Evolutionary conservation across 2,329 filamentous ascomycete species (phyloP).

Genomic region (Orbilia blumenaviensis): DNA sequence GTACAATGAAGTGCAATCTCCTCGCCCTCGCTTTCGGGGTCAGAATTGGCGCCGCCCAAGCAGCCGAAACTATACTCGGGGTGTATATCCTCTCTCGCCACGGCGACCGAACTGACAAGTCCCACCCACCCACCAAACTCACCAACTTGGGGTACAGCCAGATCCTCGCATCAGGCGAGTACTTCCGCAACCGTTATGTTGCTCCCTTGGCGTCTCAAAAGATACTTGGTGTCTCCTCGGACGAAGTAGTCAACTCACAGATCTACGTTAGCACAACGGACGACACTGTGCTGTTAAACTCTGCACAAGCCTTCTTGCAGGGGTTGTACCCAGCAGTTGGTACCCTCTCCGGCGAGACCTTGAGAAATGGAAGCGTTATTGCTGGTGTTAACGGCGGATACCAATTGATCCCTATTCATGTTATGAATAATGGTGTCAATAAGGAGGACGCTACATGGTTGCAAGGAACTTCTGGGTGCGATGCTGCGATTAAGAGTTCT

Average conservation of each 20-base stretch:
- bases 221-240: constrained; percentile 73
- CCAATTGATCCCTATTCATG: constrained; percentile 80
- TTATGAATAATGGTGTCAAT: constrained; percentile 68
- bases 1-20: constrained; percentile 26
- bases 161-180: constrained; percentile 75
- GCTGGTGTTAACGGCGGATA: constrained; percentile 78
- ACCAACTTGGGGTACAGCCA: constrained; percentile 82
- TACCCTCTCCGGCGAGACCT: constrained; percentile 65
- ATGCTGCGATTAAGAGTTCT: constrained; percentile 67
- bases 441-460: constrained; percentile 66
- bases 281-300: constrained; percentile 82
- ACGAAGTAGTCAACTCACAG: constrained; percentile 75
- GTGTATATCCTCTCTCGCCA: constrained; percentile 89
- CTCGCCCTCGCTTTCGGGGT: constrained; percentile 41
- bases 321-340: constrained; percentile 84
- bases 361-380: constrained; percentile 76
- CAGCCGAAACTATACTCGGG: constrained; percentile 76
- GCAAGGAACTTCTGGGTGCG: constrained; percentile 69
- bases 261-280: constrained; percentile 77
- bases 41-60: constrained; percentile 24
- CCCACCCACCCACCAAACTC: constrained; percentile 74
- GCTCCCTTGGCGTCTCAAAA: constrained; percentile 65
- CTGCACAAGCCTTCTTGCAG: constrained; percentile 81
- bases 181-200: constrained; percentile 81
- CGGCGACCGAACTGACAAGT: constrained; percentile 85